These are phyloP conservation scores for Claviceps purpurea DNA, from an alignment of 2,329 filamentous ascomycete genomes.

Conservation along the genomic window DNA sequence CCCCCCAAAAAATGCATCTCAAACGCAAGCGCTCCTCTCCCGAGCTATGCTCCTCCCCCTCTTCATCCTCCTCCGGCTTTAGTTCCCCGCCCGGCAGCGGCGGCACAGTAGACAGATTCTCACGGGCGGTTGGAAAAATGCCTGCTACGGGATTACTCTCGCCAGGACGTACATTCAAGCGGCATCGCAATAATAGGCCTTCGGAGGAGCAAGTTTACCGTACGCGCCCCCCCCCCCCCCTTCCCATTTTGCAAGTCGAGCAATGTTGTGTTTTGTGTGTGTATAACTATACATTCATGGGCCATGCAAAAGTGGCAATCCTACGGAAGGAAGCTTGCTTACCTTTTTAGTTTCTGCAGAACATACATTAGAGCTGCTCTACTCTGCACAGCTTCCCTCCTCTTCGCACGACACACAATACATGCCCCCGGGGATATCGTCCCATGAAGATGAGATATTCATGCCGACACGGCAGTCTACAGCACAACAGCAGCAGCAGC, in stretches of 20 bases:
- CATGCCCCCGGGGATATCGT: background rate
- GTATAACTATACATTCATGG: too few relatives aligned
- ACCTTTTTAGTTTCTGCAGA: conserved; percentile 21
- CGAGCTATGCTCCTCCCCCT: conserved; percentile 36
- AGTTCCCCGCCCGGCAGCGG: conserved; percentile 13
- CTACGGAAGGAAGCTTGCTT: background rate
- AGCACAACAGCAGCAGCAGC: conserved; percentile 4
- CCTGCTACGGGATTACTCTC: conserved; percentile 30
- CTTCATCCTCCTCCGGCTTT: conserved; percentile 27
- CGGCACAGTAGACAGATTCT: conserved; percentile 16
- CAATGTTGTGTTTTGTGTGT: too few relatives aligned
- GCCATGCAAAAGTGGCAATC: too few relatives aligned
- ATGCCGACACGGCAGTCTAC: too few relatives aligned
- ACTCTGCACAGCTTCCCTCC: conserved; percentile 35
- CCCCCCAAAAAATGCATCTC: conserved; percentile 29
- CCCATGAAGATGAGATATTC: too few relatives aligned
- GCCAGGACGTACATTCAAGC: conserved; percentile 43
- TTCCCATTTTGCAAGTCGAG: background rate
- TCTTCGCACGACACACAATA: conserved; percentile 11
- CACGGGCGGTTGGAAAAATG: conserved; percentile 15
- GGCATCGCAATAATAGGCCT: conserved; percentile 44
- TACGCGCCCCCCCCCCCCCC: conserved; percentile 19
- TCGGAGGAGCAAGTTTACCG: conserved; percentile 41
- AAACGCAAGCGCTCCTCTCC: conserved; percentile 53
- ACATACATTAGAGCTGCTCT: conserved; percentile 44